These are phyloP conservation scores for Pseudogymnoascus pannorum DNA, from an alignment of 2,329 filamentous ascomycete species.

Conservation along the genomic window DNA sequence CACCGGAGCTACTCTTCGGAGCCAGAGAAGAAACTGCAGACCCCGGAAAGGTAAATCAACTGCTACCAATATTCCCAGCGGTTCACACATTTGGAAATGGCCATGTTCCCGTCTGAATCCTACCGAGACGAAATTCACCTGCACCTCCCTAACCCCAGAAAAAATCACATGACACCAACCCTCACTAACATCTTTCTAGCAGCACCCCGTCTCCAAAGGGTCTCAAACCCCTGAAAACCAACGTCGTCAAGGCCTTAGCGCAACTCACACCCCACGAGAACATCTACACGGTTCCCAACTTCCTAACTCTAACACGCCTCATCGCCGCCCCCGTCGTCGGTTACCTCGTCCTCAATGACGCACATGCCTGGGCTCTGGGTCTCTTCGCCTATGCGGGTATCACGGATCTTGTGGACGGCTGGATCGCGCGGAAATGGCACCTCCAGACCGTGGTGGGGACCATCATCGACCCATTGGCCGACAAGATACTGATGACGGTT, in stretches of 20 bases:
- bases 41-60: neutral
- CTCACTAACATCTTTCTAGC: neutral
- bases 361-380: constrained; percentile 69
- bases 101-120: neutral
- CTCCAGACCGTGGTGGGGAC: constrained; percentile 90
- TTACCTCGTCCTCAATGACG: constrained; percentile 78
- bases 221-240: constrained; percentile 2
- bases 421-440: constrained; percentile 82
- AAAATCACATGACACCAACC: neutral
- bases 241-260: constrained; percentile 22
- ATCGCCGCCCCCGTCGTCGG: constrained; percentile 77
- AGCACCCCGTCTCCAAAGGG: neutral
- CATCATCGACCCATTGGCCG: constrained; percentile 92
- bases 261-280: constrained; percentile 60
- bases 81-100: neutral
- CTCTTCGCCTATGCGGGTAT: constrained; percentile 90
- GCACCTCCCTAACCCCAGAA: neutral
- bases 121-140: neutral
- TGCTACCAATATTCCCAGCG: neutral
- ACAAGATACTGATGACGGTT: constrained; percentile 93
- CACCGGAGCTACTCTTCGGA: constrained; percentile 2
- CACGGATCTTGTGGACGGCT: constrained; percentile 89
- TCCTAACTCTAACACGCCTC: constrained; percentile 82
- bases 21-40: neutral
- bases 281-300: constrained; percentile 94